Base-by-base conservation (phyloP, 371 early-diverging fungal genomes). In the Mortierella sp. region DNA sequence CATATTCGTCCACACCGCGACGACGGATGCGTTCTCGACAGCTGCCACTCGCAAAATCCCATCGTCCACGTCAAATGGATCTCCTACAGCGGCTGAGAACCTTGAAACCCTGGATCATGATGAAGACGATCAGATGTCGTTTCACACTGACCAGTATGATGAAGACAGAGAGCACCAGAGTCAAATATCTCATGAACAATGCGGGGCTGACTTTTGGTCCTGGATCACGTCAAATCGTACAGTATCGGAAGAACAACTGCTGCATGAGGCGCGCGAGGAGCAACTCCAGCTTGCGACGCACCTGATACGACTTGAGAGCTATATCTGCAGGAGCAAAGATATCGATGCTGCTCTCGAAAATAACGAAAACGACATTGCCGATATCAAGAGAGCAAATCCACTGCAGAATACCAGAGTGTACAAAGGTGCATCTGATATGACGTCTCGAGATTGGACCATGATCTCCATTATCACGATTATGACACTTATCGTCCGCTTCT, bases 211-310 rank as follows among this genome's bases (percentile, higher is more conserved):
- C 8, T 3, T 69, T 21, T 69, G 56, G 62, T 37, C 58, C 24
- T 57, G 70, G 70, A 14, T 62, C 21, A 62, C 70, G 23, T 56
- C 62, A 3, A 60, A 44, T 34, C 61, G 68, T 7, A 27, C 34
- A 1, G 19, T 50, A 14, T 50, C 50, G 1, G 51, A 39, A 4
- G 41, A 43, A 4, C 56, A 51, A 4, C 44, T 3, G 4, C 32
- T 41, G 21, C 34, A 51, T 6, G 66, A 66, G 43, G 39, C 32
- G 11, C 5, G 12, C 0, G 47, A 53, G 6, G 59, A 59, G 17
- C 30, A 32, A 9, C 4, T 26, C 3, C 7, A 21, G 15, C 34
- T 34, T 14, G 66, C 32, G 7, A 19, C 12, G 24, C 64, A 64
- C 26, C 50, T 21, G 15, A 19, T 21, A 26, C 8, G 15, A 6